These are phyloP conservation scores for bread wheat (Triticum aestivum) DNA, from an alignment of 176 grass and related monocot genomes.

Conservation along the genomic window DNA sequence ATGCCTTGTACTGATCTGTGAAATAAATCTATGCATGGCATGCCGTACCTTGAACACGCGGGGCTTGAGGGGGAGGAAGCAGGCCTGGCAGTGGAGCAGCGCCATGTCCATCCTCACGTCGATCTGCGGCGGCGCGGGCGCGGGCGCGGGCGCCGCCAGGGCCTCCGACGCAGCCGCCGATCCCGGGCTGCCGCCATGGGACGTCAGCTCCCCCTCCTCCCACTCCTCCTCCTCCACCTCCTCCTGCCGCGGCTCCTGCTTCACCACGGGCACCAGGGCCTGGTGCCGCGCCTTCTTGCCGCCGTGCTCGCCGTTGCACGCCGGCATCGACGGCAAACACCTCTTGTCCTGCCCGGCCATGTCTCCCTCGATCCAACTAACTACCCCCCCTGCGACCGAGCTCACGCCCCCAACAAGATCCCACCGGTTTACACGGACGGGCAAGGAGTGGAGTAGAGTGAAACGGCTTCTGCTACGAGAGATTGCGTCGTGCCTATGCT, in stretches of 20 bases:
- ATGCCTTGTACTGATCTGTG: background rate
- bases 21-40: background rate
- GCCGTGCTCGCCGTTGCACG: background rate
- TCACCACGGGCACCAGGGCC: background rate
- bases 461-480: no score
- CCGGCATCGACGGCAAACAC: background rate
- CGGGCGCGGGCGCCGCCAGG: background rate
- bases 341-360: slow-evolving; percentile 8
- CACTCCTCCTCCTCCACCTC: background rate
- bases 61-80: slow-evolving; percentile 22
- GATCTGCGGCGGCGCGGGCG: background rate
- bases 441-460: background rate
- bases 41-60: slow-evolving; percentile 19
- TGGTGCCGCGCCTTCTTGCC: background rate
- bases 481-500: no score
- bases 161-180: background rate
- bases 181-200: background rate
- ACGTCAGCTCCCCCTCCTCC: background rate
- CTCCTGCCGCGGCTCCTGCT: background rate
- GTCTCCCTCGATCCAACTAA: background rate
- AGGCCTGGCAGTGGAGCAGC: slow-evolving; percentile 14
- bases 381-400: background rate
- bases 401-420: background rate
- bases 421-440: background rate
- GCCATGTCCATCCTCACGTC: background rate